These are phyloP conservation scores for Zhuliangozyma blackwelliae DNA, from an alignment of 1,139 yeast genomes.

Conservation along the genomic window DNA sequence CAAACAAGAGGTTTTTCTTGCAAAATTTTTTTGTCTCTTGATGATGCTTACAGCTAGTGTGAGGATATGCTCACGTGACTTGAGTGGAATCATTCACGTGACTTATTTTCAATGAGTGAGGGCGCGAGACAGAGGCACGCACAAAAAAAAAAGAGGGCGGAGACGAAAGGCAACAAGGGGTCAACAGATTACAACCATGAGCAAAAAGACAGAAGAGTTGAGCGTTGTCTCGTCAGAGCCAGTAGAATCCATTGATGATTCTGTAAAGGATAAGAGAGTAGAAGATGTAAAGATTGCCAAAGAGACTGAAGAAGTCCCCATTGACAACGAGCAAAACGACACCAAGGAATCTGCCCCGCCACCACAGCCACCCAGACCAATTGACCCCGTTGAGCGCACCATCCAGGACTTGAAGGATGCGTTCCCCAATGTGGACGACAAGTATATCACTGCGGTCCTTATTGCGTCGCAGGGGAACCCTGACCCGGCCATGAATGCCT, in stretches of 20 bases:
- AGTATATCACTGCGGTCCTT: constrained; percentile 68
- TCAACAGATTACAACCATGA: constrained; percentile 3
- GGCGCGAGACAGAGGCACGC: constrained; percentile 3
- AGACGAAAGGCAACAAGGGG: neutral
- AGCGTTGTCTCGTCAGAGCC: constrained; percentile 35
- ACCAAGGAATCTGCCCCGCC: constrained; percentile 42
- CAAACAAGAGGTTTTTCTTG: too few species aligned
- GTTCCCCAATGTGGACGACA: constrained; percentile 71
- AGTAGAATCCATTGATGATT: constrained; percentile 19
- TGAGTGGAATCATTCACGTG: too few species aligned
- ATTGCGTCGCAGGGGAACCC: constrained; percentile 80
- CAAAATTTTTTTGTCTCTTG: too few species aligned
- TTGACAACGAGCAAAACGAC: constrained; percentile 5
- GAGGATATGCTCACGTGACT: too few species aligned
- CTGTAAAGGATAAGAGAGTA: constrained; percentile 3
- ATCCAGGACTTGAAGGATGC: constrained; percentile 67
- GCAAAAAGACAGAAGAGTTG: constrained; percentile 22
- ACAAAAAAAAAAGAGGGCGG: constrained; percentile 17
- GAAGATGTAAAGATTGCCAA: constrained; percentile 10
- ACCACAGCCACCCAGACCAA: constrained; percentile 69
- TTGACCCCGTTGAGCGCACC: constrained; percentile 51
- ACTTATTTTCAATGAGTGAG: too few species aligned
- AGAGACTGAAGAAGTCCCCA: constrained; percentile 11
- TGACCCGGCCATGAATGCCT: constrained; percentile 86
- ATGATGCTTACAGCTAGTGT: too few species aligned